Conservation (phyloP, 495 filamentous ascomycete genomes). For the Echria macrotheca region DNA sequence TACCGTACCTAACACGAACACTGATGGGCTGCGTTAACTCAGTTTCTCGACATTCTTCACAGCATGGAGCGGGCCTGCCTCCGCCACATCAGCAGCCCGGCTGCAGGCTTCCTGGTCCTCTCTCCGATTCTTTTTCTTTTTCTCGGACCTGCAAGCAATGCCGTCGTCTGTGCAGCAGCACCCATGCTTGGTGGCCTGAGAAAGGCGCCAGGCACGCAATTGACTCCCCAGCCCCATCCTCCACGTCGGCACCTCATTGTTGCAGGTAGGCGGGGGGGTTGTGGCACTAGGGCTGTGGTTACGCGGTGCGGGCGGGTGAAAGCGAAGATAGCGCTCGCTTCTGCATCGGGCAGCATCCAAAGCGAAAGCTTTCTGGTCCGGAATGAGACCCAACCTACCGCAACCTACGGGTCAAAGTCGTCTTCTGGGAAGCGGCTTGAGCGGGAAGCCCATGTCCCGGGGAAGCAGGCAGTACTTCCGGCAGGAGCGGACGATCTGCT, state of each 20-base stretch:
- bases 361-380: constrained; percentile 10
- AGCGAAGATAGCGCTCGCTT: constrained; percentile 11
- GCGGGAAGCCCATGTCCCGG: constrained; percentile 21
- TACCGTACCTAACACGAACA: too few relatives aligned
- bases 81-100: too few relatives aligned
- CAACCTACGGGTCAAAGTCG: constrained; percentile 9
- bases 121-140: background rate
- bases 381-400: constrained; percentile 17
- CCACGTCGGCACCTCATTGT: too few relatives aligned
- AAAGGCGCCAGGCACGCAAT: too few relatives aligned
- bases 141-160: constrained; percentile 15
- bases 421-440: constrained; percentile 18
- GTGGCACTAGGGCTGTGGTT: background rate
- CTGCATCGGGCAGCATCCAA: constrained; percentile 17
- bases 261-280: constrained; percentile 7
- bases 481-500: constrained; percentile 18
- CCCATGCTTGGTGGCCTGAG: background rate
- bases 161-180: constrained; percentile 15
- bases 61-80: too few relatives aligned
- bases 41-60: too few relatives aligned
- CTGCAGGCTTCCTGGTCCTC: background rate
- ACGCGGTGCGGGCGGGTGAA: constrained; percentile 8
- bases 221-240: too few relatives aligned
- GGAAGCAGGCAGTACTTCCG: constrained; percentile 18
- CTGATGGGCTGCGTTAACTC: too few relatives aligned